Percentiles rank a stretch among this genome's conserved stretches.
Conservation (phyloP, 176 grass and related monocot species). For the Saccharum officinarum region DNA sequence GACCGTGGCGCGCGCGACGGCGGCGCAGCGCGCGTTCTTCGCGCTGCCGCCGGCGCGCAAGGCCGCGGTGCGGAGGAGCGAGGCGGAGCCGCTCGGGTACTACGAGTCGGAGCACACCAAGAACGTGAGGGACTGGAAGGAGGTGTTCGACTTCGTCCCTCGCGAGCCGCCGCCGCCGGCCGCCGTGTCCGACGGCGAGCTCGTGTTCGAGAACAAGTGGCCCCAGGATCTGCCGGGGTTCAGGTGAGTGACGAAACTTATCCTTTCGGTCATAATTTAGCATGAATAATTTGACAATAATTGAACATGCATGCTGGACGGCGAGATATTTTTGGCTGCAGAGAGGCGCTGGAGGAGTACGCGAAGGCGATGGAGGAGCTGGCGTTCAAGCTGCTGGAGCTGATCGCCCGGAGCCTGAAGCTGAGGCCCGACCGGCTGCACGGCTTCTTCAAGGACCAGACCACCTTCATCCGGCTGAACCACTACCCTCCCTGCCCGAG, state of each 20-base stretch:
- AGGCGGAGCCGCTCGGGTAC: slow-evolving; percentile 65
- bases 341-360: slow-evolving; percentile 63
- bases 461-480: slow-evolving; percentile 63
- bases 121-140: slow-evolving; percentile 98
- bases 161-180: slow-evolving; percentile 7
- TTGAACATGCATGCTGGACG: too few relatives aligned
- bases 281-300: too few relatives aligned
- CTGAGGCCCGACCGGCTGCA: slow-evolving; percentile 50
- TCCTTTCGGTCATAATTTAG: too few relatives aligned
- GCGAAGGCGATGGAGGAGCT: slow-evolving; percentile 37
- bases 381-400: slow-evolving; percentile 66
- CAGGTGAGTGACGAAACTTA: slow-evolving; percentile 27
- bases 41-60: slow-evolving; percentile 45
- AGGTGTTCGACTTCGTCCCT: slow-evolving; percentile 74
- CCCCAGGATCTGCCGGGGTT: slow-evolving; percentile 54
- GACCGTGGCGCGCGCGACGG: slow-evolving; percentile 36
- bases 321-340: not conserved
- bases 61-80: slow-evolving; percentile 51
- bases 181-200: slow-evolving; percentile 9
- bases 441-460: slow-evolving; percentile 64
- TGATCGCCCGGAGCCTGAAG: slow-evolving; percentile 68
- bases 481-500: slow-evolving; percentile 89
- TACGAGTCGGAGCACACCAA: slow-evolving; percentile 88
- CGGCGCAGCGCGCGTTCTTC: slow-evolving; percentile 62
- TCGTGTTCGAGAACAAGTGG: slow-evolving; percentile 77